Percentiles rank a stretch among this genome's conserved stretches.
These are phyloP conservation scores for Saprolegnia parasitica DNA, from an alignment of 352 stramenopile species.

Conservation along the genomic window DNA sequence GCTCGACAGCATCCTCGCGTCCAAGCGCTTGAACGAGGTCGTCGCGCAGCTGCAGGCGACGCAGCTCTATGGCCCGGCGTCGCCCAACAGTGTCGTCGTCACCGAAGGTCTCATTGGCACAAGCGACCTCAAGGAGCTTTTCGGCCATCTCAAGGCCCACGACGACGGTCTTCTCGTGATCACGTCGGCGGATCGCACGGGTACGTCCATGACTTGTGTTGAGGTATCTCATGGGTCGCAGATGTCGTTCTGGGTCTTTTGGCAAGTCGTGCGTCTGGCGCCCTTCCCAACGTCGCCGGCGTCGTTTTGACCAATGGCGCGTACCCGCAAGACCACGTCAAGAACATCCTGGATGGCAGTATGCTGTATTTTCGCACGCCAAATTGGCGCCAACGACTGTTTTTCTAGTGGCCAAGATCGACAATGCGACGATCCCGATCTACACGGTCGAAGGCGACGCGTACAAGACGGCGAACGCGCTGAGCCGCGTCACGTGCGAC, in stretches of 20 bases:
- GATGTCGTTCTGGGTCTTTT: slow-evolving; percentile 68
- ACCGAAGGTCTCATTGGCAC: slow-evolving; percentile 59
- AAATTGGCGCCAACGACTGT: not conserved
- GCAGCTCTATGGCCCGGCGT: slow-evolving; percentile 53
- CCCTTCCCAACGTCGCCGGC: slow-evolving; percentile 58
- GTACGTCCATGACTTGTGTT: not conserved
- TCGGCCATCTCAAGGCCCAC: slow-evolving; percentile 69
- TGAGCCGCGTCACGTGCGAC: slow-evolving; percentile 55
- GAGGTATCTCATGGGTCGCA: not conserved
- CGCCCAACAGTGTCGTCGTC: slow-evolving; percentile 61
- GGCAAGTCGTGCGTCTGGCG: slow-evolving; percentile 55
- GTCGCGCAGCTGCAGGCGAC: slow-evolving; percentile 53
- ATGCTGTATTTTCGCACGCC: not conserved
- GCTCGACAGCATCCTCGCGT: slow-evolving; percentile 55
- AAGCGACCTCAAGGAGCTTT: slow-evolving; percentile 66
- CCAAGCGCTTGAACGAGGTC: slow-evolving; percentile 72
- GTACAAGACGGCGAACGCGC: slow-evolving; percentile 50
- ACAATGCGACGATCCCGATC: slow-evolving; percentile 71
- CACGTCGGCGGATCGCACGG: slow-evolving; percentile 59
- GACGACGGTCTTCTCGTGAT: slow-evolving; percentile 69
- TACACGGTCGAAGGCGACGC: slow-evolving; percentile 60
- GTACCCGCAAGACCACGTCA: slow-evolving; percentile 64
- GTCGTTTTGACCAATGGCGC: slow-evolving; percentile 74
- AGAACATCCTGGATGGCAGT: slow-evolving; percentile 56
- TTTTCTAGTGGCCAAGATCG: slow-evolving; percentile 48